Percentiles rank a stretch among this genome's conserved stretches.
Conservation (phyloP, 2,329 filamentous ascomycete species). For the Canariomyces notabilis region DNA sequence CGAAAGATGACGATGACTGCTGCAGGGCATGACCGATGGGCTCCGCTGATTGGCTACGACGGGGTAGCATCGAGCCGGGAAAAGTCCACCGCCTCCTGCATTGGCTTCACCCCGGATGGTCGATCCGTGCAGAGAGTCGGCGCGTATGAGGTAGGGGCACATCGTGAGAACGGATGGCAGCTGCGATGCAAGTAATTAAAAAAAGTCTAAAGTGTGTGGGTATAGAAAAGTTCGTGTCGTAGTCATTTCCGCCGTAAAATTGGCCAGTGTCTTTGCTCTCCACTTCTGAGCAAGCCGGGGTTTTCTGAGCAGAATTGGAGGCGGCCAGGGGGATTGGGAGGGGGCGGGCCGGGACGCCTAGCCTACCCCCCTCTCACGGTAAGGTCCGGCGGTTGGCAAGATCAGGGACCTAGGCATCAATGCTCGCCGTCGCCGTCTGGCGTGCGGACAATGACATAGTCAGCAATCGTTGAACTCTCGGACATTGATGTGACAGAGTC, state of each 20-base stretch:
- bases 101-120: neutral
- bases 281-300: neutral
- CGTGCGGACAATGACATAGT: slow-evolving; percentile 37
- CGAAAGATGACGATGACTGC: neutral
- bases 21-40: neutral
- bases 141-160: neutral
- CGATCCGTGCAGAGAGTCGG: neutral
- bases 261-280: neutral
- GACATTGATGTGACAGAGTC: slow-evolving; percentile 23
- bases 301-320: neutral
- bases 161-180: too few relatives aligned
- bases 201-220: neutral
- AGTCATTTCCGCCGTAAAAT: neutral
- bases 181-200: neutral
- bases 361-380: too few relatives aligned
- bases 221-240: slow-evolving; percentile 8
- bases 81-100: neutral
- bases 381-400: neutral
- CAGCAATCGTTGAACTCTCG: slow-evolving; percentile 37
- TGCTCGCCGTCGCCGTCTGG: slow-evolving; percentile 41
- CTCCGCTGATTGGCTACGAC: neutral
- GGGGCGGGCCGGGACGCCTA: too few relatives aligned
- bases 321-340: neutral
- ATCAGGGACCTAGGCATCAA: slow-evolving; percentile 28
- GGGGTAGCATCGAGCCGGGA: neutral